Evolutionary conservation across 1,139 yeast genomes (phyloP), one percentile per base, ranked within the genome.

Genomic region (Candida labiduridarum): DNA sequence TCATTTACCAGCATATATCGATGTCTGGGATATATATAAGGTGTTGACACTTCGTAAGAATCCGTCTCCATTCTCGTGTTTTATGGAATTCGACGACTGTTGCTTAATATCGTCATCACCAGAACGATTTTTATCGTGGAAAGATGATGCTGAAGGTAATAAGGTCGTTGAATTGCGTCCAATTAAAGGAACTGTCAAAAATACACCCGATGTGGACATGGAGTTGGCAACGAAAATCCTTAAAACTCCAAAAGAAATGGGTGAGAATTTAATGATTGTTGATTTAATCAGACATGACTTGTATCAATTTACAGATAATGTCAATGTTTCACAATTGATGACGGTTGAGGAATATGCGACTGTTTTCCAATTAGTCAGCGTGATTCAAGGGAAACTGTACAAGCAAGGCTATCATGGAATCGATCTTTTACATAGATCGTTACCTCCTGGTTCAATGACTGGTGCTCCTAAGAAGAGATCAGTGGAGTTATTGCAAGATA

Each of bases 381-480:
- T 89, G 2, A 90, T 95, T 33, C 80, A 76, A 49, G 98, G 97
- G 0, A 66, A 74, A 25, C 72, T 85, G 15, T 56, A 67, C 11
- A 60, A 62, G 15, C 53, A 61, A 1, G 67, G 67, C 0, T 85
- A 79, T 60, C 73, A 78, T 29, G 99, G 98, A 0, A 74, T 91
- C 40, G 98, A 94, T 63, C 74, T 92, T 5, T 74, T 94, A 16
- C 80, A 84, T 22, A 83, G 83, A 52, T 84, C 97, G 0, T 72
- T 95, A 35, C 99, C 99, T 1, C 97, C 99, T 0, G 99, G 99
- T 0, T 92, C 98, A 1, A 95, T 95, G 99, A 95, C 99, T 0
- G 99, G 99, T 3, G 99, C 99, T 0, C 99, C 99, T 1, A 95
- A 95, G 69, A 88, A 86, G 61, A 78, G 97, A 51, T 89, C 97